Evolutionary conservation across 306 rosid species (phyloP), one percentile per base, ranked within the genome.

Genomic region (Cucurbita ficifolia): DNA sequence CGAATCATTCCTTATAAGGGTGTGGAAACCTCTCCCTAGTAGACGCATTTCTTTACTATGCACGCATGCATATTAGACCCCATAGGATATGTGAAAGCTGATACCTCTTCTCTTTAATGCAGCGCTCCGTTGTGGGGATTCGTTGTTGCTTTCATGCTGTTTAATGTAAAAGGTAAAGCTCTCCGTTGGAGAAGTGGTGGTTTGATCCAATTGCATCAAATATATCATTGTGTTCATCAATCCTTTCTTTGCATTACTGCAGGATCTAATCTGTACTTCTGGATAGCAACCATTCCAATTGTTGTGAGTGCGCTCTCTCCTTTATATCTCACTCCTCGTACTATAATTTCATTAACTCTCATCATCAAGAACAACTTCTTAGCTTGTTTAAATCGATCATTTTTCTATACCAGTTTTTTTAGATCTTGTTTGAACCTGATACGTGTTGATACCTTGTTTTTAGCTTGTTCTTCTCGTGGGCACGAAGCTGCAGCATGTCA

Each of bases 261-360:
- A 94, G 98, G 98, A 48, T 90, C 98, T 55, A 94, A 94, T 88
- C 94, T 94, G 38, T 90, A 94, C 78, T 89, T 94, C 89, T 94
- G 98, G 98, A 94, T 90, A 76, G 98, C 98, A 40, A 85, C 88
- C 79, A 83, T 89, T 83, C 98, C 98, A 45, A 73, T 89, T 60
- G 18, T 85, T 48, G 97, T 91, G 83, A 90, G 96, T 85, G 53
- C 69, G 17, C 78, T 63, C 62, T 19, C 56, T 59, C 78, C 39
- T 61, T 22, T 19, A 9, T 43, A 18, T 69, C 43, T 69, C 57
- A 0, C 36, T 48, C 19, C 48, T 45, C 24, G 12, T 45, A 18
- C 14, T 1, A 13, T 4, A 59, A 33, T 64, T 18, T 40, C 36
- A 64, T 18, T 17, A 14, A 40, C 36, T 39, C 72, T 1, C 42